These are phyloP conservation scores for Colletotrichum navitas DNA, from an alignment of 2,329 filamentous ascomycete genomes.

Conservation along the genomic window DNA sequence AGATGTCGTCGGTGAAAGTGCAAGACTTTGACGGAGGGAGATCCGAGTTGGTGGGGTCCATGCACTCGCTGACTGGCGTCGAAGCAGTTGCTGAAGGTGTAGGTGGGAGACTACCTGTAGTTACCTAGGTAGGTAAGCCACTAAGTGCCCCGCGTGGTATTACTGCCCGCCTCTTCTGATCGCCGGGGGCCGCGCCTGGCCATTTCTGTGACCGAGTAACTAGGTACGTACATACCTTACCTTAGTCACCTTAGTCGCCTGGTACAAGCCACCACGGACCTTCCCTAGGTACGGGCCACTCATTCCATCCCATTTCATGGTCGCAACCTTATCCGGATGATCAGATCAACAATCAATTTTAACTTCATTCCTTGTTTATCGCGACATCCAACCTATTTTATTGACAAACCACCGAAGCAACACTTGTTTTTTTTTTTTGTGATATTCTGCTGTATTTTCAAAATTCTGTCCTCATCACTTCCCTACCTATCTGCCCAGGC, in stretches of 20 bases:
- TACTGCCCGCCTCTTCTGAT: not conserved
- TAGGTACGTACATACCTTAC: not conserved
- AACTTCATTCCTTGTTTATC: no score
- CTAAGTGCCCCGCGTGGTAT: not conserved
- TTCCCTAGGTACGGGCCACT: not conserved
- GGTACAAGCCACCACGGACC: not conserved
- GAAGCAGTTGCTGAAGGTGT: not conserved
- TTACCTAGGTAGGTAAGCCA: no score
- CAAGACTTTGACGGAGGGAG: slow-evolving; percentile 2
- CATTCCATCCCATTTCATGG: not conserved
- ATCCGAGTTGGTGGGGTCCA: slow-evolving; percentile 13
- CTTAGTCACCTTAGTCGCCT: not conserved
- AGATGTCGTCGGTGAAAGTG: not conserved
- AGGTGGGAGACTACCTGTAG: slow-evolving; percentile 6
- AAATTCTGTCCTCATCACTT: not conserved
- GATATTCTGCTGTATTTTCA: not conserved
- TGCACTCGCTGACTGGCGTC: not conserved
- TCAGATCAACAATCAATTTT: not conserved
- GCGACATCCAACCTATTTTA: no score
- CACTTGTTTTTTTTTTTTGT: no score
- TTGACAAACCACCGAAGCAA: no score
- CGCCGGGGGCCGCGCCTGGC: not conserved
- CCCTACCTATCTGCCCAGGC: not conserved
- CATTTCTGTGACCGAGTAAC: not conserved
- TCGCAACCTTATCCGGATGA: not conserved